These are phyloP conservation scores for Gossypium lobatum DNA, from an alignment of 441 rosid genomes.

Conservation along the genomic window DNA sequence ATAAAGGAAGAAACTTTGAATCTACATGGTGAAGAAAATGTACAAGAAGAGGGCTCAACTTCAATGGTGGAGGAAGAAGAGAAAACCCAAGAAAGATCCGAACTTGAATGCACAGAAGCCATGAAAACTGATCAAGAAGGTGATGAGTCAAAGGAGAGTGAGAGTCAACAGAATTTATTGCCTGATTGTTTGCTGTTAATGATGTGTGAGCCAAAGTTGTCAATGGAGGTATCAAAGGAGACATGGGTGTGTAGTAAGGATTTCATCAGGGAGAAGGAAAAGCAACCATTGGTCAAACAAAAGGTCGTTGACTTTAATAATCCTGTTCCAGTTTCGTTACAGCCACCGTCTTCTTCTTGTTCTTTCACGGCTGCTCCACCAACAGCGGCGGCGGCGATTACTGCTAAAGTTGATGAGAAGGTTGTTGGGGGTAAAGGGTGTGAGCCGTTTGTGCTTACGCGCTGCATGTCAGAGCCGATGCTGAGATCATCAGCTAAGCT, in stretches of 20 bases:
- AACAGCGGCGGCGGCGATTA: conserved; percentile 18
- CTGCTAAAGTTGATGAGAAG: conserved; percentile 46
- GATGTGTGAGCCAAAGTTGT: conserved; percentile 97
- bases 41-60: not conserved
- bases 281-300: conserved; percentile 38
- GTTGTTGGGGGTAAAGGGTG: conserved; percentile 42
- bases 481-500: conserved; percentile 57
- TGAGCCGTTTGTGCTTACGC: conserved; percentile 65
- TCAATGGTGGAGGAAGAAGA: conserved; percentile 17
- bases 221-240: conserved; percentile 94
- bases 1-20: conserved; percentile 16
- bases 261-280: conserved; percentile 55
- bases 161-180: conserved; percentile 26
- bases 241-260: conserved; percentile 91
- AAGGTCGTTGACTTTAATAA: conserved; percentile 29
- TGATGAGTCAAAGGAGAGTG: conserved; percentile 32
- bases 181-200: conserved; percentile 79
- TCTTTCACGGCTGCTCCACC: conserved; percentile 48
- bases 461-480: conserved; percentile 94
- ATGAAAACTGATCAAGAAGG: conserved; percentile 23
- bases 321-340: conserved; percentile 35
- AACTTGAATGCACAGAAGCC: conserved; percentile 20
- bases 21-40: conserved; percentile 13
- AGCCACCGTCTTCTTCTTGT: conserved; percentile 76
- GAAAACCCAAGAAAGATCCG: conserved; percentile 34